Evolutionary conservation across 768 basidiomycete species (phyloP), one percentile per base, ranked within the genome.

Genomic region (Psilocybe cyanescens): DNA sequence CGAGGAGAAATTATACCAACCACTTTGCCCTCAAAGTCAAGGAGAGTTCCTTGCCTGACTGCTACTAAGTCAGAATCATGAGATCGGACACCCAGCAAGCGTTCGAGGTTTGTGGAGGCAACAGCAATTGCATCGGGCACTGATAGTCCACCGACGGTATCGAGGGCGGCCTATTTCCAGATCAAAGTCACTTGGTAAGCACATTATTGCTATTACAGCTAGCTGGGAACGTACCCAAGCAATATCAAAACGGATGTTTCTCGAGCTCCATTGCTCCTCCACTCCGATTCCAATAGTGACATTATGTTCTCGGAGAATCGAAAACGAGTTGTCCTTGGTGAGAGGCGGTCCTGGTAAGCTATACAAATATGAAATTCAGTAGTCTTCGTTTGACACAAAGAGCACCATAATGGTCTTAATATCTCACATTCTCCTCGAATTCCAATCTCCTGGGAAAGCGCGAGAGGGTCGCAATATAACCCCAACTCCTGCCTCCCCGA

Each of bases 391-490:
- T 53, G 16, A 4, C 24, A 24, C 24, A 24, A 24, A 24, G 24
- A 24, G 24, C 24, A 24, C 24, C 9, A 53, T 37, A 5, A 12
- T 8, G 51, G 33, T 17, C 3, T 35, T 3, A 11, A 14, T 14
- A 8, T 30, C 83, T 59, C 59, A 86, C 85, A 88, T 84, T 51
- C 89, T 75, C 52, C 78, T 78, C 54, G 78, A 74, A 65, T 90
- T 86, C 93, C 93, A 95, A 4, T 70, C 63, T 9, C 67, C 63
- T 0, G 93, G 93, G 81, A 87, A 94, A 7, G 90, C 83, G 39
- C 90, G 76, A 2, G 86, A 77, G 1, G 89, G 88, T 3, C 79
- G 73, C 29, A 93, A 68, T 64, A 96, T 85, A 30, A 95, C 84
- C 24, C 92, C 91, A 45, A 94, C 77, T 9, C 81, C 77, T 2